Base-by-base conservation (phyloP, 139 green algal genomes). In the Tetradesmus obliquus region DNA sequence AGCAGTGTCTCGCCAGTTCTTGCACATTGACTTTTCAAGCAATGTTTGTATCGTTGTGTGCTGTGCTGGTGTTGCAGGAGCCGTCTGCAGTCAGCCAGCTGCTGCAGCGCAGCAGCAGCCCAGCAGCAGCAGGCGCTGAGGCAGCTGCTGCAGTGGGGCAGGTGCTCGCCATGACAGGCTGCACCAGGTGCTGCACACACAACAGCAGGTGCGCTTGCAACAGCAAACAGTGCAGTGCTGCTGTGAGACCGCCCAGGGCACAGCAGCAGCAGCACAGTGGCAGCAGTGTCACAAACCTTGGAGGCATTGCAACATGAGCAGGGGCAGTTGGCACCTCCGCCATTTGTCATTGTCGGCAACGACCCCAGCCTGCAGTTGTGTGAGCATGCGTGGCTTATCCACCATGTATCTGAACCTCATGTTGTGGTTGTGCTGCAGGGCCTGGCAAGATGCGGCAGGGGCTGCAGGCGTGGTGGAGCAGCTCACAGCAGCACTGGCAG, bases 141-240 rank as follows among this genome's bases (percentile, higher is more conserved):
- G 82, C 82, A 69, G 22, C 55, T 4, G 79, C 32, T 19, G 79
- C 79, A 55, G 32, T 83, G 79, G n/a, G n/a, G 66, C 66, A 76
- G 5, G 66, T 82, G 76, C 76, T 82, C 15, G 24, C 76, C 24
- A 51, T 82, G 76, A 53, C 76, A 53, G 76, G 76, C 76, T 82
- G 76, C 76, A 51, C 22, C n/a, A 53, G 24, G 13, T 82, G 76
- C 76, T 82, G 76, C 76, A 82, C 76, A 15, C 82, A 87, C 82
- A 45, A 69, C 20, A 45, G 20, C 82, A 87, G 82, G 82, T 87
- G 81, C 53, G 81, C 53, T n/a, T 4, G 32, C 32, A 86, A 24
- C 17, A 32, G 53, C 80, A 19, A 45, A 53, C 7, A 2, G 3
- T 19, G 53, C 6, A 2, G 45, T 3, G 53, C 7, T 84, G 32